phyloP scores from a whole-genome alignment of 2,329 filamentous ascomycete species.

The Cercospora brassicicola region DNA sequence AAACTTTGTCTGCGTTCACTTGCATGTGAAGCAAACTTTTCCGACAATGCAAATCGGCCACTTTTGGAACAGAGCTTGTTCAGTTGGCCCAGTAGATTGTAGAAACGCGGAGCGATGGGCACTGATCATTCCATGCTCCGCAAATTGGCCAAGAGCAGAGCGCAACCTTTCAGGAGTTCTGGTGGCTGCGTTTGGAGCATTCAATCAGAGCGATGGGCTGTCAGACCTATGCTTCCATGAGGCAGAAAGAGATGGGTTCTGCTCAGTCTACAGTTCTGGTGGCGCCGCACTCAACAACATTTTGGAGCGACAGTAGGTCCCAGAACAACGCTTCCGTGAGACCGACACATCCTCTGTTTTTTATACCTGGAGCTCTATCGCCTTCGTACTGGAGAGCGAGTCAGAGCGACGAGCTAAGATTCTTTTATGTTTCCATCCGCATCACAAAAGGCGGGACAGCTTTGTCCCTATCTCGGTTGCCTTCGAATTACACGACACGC shows the following conservation, averaged over 20 bases:
- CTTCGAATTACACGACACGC: background rate
- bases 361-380: background rate
- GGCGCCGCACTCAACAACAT: background rate
- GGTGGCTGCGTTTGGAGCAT: background rate
- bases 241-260: background rate
- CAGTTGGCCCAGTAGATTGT: background rate
- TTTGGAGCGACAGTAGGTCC: background rate
- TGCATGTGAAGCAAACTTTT: slow-evolving; percentile 8
- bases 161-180: background rate
- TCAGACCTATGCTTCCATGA: background rate
- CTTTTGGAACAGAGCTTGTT: background rate
- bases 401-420: background rate
- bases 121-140: background rate
- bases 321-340: background rate
- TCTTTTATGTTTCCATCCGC: background rate
- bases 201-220: background rate
- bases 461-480: background rate
- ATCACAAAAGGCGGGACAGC: background rate
- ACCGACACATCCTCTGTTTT: background rate
- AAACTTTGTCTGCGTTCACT: background rate
- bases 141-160: background rate
- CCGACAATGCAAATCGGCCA: background rate
- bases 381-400: background rate
- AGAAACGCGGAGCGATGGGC: background rate
- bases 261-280: background rate